These are phyloP conservation scores for Leccinellum albellum DNA, from an alignment of 768 basidiomycete genomes.

Conservation along the genomic window DNA sequence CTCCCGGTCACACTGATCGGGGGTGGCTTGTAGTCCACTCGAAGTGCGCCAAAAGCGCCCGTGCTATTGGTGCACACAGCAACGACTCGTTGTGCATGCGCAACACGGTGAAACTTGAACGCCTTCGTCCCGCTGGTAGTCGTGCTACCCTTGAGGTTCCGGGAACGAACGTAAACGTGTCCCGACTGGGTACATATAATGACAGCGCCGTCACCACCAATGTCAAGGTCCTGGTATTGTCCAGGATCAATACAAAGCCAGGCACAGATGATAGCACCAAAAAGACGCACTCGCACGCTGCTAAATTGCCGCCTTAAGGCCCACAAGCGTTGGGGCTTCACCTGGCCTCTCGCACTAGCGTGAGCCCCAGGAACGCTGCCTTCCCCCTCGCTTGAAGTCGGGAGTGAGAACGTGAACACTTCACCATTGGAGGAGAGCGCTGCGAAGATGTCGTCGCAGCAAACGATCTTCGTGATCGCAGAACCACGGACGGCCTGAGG, in stretches of 20 bases:
- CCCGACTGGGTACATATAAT: slow-evolving; percentile 94
- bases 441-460: slow-evolving; percentile 76
- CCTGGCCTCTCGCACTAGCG: slow-evolving; percentile 27
- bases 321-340: slow-evolving; percentile 87
- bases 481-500: slow-evolving; percentile 70
- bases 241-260: slow-evolving; percentile 3
- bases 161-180: slow-evolving; percentile 83
- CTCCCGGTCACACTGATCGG: slow-evolving; percentile 55
- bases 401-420: slow-evolving; percentile 74
- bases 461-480: slow-evolving; percentile 73
- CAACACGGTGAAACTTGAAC: slow-evolving; percentile 76
- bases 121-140: slow-evolving; percentile 38
- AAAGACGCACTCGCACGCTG: slow-evolving; percentile 59
- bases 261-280: neutral
- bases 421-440: slow-evolving; percentile 86
- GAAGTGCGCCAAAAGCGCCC: slow-evolving; percentile 84
- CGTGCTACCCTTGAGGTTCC: slow-evolving; percentile 36
- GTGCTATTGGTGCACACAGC: slow-evolving; percentile 82
- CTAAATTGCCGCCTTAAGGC: slow-evolving; percentile 83
- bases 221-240: slow-evolving; percentile 68
- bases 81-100: slow-evolving; percentile 80
- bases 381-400: slow-evolving; percentile 32
- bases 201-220: slow-evolving; percentile 83
- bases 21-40: slow-evolving; percentile 62
- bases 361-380: slow-evolving; percentile 7